Conservation (phyloP, 108 stramenopile species). For the Aurantiochytrium sp. region DNA sequence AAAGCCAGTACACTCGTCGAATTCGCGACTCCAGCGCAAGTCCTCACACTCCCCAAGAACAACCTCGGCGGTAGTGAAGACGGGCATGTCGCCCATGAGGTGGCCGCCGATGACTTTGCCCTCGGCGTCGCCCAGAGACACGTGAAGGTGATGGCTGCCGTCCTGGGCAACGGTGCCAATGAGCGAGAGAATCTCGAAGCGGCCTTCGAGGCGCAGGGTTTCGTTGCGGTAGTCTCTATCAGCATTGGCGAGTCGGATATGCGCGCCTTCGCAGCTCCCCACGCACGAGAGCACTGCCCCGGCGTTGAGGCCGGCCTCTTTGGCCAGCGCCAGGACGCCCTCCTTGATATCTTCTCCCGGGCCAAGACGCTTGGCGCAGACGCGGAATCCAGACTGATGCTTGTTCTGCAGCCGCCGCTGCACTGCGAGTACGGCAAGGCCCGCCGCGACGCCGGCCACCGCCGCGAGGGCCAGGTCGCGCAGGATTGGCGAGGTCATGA, state of each 20-base stretch:
- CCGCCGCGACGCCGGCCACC: background rate
- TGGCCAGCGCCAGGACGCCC: background rate
- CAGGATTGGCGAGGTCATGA: no score
- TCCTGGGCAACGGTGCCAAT: background rate
- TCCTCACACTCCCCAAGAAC: conserved; percentile 1
- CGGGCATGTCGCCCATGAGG: background rate
- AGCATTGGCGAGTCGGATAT: conserved; percentile 1
- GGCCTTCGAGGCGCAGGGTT: background rate
- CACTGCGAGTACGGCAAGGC: background rate
- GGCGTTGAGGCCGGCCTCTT: background rate
- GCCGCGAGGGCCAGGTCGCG: no score
- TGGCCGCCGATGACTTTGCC: conserved; percentile 25
- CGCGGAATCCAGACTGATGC: background rate
- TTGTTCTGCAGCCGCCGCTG: background rate
- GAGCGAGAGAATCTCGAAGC: background rate
- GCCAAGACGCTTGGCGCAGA: background rate
- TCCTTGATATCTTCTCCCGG: background rate
- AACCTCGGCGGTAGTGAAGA: conserved; percentile 7
- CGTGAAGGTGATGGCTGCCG: background rate
- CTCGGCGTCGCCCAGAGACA: conserved; percentile 6
- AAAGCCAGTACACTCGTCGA: background rate
- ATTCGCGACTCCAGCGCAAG: background rate
- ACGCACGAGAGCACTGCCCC: background rate
- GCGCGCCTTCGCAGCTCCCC: conserved; percentile 18
- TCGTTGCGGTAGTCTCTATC: background rate